Conservation (phyloP, 768 basidiomycete genomes). For the Cyclocybe aegerita region DNA sequence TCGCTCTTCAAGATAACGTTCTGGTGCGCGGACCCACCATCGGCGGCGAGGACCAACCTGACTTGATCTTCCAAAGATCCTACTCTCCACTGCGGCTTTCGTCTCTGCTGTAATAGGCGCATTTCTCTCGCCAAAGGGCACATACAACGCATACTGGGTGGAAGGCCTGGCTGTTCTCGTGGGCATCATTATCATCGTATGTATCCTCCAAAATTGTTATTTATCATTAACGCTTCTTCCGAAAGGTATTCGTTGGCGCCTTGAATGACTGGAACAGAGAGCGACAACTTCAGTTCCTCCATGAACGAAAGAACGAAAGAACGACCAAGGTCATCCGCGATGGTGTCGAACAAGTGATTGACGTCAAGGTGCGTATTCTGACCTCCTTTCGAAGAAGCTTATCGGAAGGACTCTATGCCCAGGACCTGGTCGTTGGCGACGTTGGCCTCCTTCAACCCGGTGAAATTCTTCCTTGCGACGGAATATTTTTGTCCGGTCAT, state of each 20-base stretch:
- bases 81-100: conserved; percentile 89
- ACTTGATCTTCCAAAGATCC: conserved; percentile 47
- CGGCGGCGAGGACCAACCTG: neutral
- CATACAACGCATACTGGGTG: conserved; percentile 93
- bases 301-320: conserved; percentile 95
- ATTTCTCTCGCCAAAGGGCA: conserved; percentile 63
- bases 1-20: conserved; percentile 88
- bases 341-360: conserved; percentile 68
- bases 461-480: conserved; percentile 95
- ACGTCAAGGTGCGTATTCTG: conserved; percentile 63
- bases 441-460: conserved; percentile 91
- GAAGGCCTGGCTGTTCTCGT: conserved; percentile 87
- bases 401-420: conserved; percentile 8
- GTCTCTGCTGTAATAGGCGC: conserved; percentile 92
- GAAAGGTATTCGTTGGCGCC: conserved; percentile 83
- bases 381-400: neutral
- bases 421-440: conserved; percentile 95
- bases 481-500: conserved; percentile 89
- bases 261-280: conserved; percentile 99
- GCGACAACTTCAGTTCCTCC: conserved; percentile 88
- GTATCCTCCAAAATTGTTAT: conserved; percentile 18
- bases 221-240: conserved; percentile 5
- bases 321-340: conserved; percentile 80
- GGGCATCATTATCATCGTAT: conserved; percentile 72
- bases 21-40: conserved; percentile 49